Evolutionary conservation across 345 rosid species (phyloP), one percentile per base, ranked within the genome.

Genomic region (Eucalyptus regnans): DNA sequence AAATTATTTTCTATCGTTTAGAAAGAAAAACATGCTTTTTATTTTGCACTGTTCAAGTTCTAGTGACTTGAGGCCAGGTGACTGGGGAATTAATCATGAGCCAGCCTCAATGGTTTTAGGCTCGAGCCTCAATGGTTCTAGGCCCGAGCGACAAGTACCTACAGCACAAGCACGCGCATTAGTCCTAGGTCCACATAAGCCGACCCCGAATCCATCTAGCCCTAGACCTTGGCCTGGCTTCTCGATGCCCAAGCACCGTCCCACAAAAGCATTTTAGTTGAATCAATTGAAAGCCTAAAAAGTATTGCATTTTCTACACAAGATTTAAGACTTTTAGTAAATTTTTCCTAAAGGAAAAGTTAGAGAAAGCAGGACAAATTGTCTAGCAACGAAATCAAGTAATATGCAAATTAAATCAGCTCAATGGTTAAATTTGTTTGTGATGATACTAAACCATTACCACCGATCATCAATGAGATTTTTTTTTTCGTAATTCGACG

Each of bases 21-120:
- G 43, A 66, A 66, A 15, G 12, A 3, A 31, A 66, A 66, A 15
- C 41, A 3, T 66, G 11, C 12, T 0, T 66, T 66, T 31, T 66
- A n/a, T 15, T n/a, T n/a, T 2, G 11, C 22, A 4, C 1, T 16
- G 9, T 31, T 66, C 41, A 8, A 7, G 41, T 33, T 8, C 79
- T 31, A 4, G 43, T n/a, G 43, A 66, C 22, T 7, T 66, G 1
- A 3, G 76, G 3, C 3, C 7, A 0, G 3, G 18, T 6, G 33
- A 2, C 3, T 1, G 4, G 2, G 9, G 76, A 64, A 7, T 3
- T n/a, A 0, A 14, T 8, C 76, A 64, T 2, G 0, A 15, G 20
- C 37, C 0, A 7, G 20, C 17, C 76, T 64, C 1, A 0, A 27
- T 27, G 33, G 37, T 64, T 33, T 17, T 13, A 64, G 71, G 37